Evolutionary conservation across 2,329 filamentous ascomycete genomes (phyloP), one percentile per base, ranked within the genome.

Genomic region (Alternaria triticimaculans): DNA sequence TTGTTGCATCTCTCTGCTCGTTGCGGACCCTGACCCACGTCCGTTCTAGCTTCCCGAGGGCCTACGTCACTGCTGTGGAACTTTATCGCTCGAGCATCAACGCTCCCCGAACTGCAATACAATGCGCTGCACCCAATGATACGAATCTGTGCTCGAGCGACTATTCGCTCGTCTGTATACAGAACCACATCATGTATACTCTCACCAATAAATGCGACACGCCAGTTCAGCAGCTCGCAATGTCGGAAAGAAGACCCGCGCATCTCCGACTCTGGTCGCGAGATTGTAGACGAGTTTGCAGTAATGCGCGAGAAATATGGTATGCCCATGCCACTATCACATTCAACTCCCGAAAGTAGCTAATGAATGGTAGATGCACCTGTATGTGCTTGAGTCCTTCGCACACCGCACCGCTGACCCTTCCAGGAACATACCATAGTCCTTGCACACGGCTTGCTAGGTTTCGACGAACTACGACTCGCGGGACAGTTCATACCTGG

Each of bases 361-460:
- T 79, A 30, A 78, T 53, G 26, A n/a, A 6, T 4, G 20, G 5
- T 49, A 80, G 79, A 78, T 55, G 72, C 73, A 54, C 79, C 79
- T 44, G 78, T 80, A 62, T 21, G 74, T 68, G 33, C 18, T 18
- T 28, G 2, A 30, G 14, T 11, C 12, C 21, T 26, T 18, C 23
- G 46, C 20, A 50, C 14, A 82, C 78, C 78, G 55, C 77, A 84
- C 26, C 44, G 23, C 68, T 74, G 37, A 73, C 45, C 33, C 8
- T 8, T 18, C 15, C 50, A 80, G 45, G 86, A 86, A 72, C 75
- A 89, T 69, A 86, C 87, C 3, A 85, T 90, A 56, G 84, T 90
- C 53, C 85, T 90, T 10, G 88, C 88, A 5, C 88, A 90, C 77
- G 88, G 88, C n/a, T 82, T 90, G 11, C 79, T 90, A 20, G 88